Percentiles rank a stretch among this genome's conserved stretches.
phyloP scores from a whole-genome alignment of 345 rosid species.

The Citrus cavaleriei region DNA sequence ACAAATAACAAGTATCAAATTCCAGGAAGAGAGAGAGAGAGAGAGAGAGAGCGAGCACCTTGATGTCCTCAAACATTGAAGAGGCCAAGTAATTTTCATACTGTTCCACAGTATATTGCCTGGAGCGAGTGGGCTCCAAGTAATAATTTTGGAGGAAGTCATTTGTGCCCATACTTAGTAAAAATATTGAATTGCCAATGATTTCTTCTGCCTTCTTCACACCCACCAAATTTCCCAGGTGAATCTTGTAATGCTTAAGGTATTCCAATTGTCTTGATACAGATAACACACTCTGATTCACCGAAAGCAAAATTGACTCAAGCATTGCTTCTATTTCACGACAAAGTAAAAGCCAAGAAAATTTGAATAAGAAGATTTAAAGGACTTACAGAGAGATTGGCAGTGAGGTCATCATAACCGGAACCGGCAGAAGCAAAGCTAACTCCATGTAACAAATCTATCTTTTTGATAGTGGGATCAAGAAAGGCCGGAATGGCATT shows the following conservation, averaged over 20 bases:
- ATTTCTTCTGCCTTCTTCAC: constrained; percentile 41
- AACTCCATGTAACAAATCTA: constrained; percentile 59
- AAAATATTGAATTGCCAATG: constrained; percentile 40
- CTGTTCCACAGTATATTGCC: constrained; percentile 46
- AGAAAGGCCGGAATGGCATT: constrained; percentile 64
- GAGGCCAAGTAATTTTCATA: constrained; percentile 55
- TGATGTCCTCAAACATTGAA: constrained; percentile 40
- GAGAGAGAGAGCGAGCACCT: constrained; percentile 35
- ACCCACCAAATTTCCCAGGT: constrained; percentile 52
- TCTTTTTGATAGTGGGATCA: constrained; percentile 43
- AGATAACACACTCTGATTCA: constrained; percentile 57
- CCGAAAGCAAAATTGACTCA: background rate
- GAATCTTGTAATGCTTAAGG: constrained; percentile 64
- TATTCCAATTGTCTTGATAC: constrained; percentile 55
- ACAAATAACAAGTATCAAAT: background rate
- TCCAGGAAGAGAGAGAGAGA: background rate
- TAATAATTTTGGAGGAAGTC: constrained; percentile 81
- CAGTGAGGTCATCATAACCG: constrained; percentile 84
- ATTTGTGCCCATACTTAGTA: constrained; percentile 79
- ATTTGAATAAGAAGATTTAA: background rate
- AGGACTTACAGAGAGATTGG: constrained; percentile 65
- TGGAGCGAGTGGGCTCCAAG: constrained; percentile 60
- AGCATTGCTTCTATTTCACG: background rate
- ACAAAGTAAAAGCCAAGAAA: background rate
- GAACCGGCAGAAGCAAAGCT: constrained; percentile 96